Evolutionary conservation across 1,284 basidiomycete species (phyloP).

Genomic region (Leucoagaricus sp.): DNA sequence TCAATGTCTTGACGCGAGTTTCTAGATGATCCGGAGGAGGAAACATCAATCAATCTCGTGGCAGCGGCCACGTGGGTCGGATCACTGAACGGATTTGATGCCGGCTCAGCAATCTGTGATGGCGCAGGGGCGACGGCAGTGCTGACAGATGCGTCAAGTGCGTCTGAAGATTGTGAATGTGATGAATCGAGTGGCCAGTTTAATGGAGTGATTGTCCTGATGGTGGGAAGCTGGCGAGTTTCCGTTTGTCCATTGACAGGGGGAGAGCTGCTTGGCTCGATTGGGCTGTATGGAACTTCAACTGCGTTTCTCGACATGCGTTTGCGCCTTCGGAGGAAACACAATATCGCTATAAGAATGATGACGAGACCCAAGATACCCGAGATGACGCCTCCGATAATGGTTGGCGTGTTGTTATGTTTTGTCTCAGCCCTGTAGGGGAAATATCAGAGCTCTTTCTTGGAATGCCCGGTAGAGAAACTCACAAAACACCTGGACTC

Average conservation of each 20-base stretch:
- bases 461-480: background rate
- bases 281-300: background rate
- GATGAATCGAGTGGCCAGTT: background rate
- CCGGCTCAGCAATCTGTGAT: background rate
- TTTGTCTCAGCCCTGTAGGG: background rate
- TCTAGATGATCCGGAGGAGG: background rate
- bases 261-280: background rate
- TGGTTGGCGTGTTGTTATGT: background rate
- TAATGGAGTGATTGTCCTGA: background rate
- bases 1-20: background rate
- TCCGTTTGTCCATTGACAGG: background rate
- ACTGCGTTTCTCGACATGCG: background rate
- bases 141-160: background rate
- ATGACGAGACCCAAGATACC: conserved; percentile 1
- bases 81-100: conserved; percentile 2
- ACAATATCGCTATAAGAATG: background rate
- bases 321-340: conserved; percentile 7
- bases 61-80: background rate
- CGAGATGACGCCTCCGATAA: conserved; percentile 8
- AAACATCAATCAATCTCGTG: background rate
- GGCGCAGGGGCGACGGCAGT: background rate
- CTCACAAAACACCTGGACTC: background rate
- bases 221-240: background rate
- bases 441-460: background rate
- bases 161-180: background rate